A percentile compares a stretch with the other conserved stretches of the same genome.
Conservation (phyloP, 306 rosid species). For the Purshia tridentata region DNA sequence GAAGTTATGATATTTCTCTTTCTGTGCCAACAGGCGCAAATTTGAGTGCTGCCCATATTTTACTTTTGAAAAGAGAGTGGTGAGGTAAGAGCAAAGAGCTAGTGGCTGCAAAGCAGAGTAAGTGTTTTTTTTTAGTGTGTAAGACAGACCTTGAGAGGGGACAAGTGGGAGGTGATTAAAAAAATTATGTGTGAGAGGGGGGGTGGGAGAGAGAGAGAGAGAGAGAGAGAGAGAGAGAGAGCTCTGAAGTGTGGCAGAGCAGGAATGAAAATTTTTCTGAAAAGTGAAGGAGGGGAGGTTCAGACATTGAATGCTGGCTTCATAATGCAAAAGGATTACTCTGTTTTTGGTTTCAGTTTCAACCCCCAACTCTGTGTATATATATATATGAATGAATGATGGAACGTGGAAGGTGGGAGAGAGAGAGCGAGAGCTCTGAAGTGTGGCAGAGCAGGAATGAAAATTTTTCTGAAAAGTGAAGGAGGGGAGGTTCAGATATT, state of each 20-base stretch:
- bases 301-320: constrained; percentile 72
- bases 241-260: constrained; percentile 33
- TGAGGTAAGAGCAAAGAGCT: constrained; percentile 7
- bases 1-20: constrained; percentile 36
- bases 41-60: constrained; percentile 50
- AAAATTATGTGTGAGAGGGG: not conserved
- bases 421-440: not conserved
- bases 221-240: not conserved
- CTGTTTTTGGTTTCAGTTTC: constrained; percentile 14
- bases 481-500: constrained; percentile 47
- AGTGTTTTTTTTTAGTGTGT: constrained; percentile 18
- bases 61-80: constrained; percentile 10
- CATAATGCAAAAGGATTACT: constrained; percentile 35
- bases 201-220: constrained; percentile 12
- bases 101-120: constrained; percentile 12
- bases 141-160: constrained; percentile 32
- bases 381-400: constrained; percentile 17
- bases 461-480: constrained; percentile 31
- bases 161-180: constrained; percentile 13
- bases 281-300: constrained; percentile 22
- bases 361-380: not conserved
- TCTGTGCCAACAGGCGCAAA: constrained; percentile 40
- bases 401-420: not conserved
- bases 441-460: constrained; percentile 41
- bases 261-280: constrained; percentile 37